Conservation (phyloP, 164 flowering plant species). For the Hamamelis virginiana region DNA sequence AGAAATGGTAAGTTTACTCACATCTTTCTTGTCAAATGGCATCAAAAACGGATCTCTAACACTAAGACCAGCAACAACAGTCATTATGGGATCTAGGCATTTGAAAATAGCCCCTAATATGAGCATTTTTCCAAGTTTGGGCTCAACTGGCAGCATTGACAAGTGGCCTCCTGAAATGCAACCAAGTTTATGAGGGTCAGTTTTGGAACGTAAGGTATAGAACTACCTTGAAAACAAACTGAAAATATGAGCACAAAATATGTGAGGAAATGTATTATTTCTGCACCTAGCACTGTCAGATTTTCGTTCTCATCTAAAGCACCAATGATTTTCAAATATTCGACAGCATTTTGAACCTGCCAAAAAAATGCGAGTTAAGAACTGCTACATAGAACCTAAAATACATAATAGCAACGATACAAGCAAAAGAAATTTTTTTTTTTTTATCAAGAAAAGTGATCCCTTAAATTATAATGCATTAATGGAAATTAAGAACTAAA, state of each 20-base stretch:
- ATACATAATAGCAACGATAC: background rate
- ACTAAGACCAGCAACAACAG: constrained; percentile 94
- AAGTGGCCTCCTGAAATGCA: constrained; percentile 72
- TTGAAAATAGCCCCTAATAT: constrained; percentile 84
- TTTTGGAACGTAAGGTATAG: background rate
- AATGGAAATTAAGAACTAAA: background rate
- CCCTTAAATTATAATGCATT: background rate
- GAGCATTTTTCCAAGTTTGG: constrained; percentile 99
- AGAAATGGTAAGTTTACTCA: constrained; percentile 37
- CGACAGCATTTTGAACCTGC: constrained; percentile 97
- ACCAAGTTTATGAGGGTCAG: background rate
- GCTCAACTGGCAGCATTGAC: constrained; percentile 96
- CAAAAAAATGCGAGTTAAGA: constrained; percentile 6
- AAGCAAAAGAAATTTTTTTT: background rate
- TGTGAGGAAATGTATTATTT: background rate
- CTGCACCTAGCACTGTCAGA: constrained; percentile 74
- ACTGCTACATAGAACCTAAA: background rate
- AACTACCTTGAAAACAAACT: background rate
- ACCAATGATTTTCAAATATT: constrained; percentile 82
- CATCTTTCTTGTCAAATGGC: constrained; percentile 94
- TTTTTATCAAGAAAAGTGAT: too few species aligned
- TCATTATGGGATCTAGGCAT: constrained; percentile 85
- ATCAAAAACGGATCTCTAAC: constrained; percentile 87
- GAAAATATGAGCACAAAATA: background rate
- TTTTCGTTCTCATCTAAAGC: constrained; percentile 90